Evolutionary conservation across 2,329 filamentous ascomycete genomes (phyloP).

Genomic region (Gaeumannomyces sp.): DNA sequence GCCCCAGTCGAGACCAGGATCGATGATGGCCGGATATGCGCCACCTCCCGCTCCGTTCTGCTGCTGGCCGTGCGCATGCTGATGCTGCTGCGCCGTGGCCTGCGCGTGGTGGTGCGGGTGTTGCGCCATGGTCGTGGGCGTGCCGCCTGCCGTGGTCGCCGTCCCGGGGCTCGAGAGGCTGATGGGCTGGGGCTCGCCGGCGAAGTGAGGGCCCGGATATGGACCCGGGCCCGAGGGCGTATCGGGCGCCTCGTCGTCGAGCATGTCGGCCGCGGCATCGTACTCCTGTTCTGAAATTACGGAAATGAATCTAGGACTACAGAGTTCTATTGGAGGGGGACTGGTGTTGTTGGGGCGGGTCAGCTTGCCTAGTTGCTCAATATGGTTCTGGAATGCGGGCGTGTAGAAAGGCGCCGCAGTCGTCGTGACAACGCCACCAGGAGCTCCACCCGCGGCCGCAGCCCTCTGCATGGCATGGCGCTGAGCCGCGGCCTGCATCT

Average conservation of each 20-base stretch:
- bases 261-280: constrained; percentile 81
- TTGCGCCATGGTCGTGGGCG: constrained; percentile 25
- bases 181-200: constrained; percentile 34
- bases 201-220: constrained; percentile 53
- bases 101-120: constrained; percentile 12
- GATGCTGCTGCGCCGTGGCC: constrained; percentile 10
- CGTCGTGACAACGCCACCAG: not conserved
- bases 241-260: constrained; percentile 64
- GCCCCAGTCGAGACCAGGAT: constrained; percentile 75
- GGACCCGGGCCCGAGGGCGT: constrained; percentile 58
- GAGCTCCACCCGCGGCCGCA: constrained; percentile 8
- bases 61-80: constrained; percentile 42
- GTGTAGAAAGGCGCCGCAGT: constrained; percentile 59
- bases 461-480: constrained; percentile 14
- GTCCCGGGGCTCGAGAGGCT: constrained; percentile 33
- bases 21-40: constrained; percentile 60
- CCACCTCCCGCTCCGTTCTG: not conserved
- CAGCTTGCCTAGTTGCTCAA: constrained; percentile 89
- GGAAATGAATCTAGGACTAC: constrained; percentile 62
- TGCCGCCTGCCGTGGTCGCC: constrained; percentile 29
- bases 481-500: constrained; percentile 28
- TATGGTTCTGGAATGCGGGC: constrained; percentile 81
- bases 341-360: constrained; percentile 32
- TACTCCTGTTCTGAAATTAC: constrained; percentile 88
- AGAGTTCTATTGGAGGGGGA: constrained; percentile 47